These are phyloP conservation scores for Clavaria fumosa DNA, from an alignment of 768 basidiomycete genomes.

Conservation along the genomic window DNA sequence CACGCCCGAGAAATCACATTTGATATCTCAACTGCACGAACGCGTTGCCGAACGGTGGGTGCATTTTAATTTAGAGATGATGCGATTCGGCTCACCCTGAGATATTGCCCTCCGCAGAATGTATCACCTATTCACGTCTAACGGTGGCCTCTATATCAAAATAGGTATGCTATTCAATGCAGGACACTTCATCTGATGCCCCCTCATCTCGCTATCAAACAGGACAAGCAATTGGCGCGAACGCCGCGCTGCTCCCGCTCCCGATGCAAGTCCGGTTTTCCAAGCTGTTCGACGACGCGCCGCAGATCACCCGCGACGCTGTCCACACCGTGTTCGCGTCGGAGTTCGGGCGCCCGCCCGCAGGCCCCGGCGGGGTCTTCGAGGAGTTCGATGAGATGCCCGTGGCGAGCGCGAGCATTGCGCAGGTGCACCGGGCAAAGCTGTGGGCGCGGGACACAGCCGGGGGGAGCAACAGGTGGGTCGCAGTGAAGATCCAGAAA, in stretches of 20 bases:
- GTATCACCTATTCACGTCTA: conserved; percentile 59
- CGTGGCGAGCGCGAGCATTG: conserved; percentile 79
- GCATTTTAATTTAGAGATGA: too few species aligned
- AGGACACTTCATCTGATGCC: conserved; percentile 8
- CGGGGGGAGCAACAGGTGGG: conserved; percentile 38
- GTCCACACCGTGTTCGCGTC: conserved; percentile 49
- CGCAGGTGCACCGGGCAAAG: conserved; percentile 78
- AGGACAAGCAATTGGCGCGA: conserved; percentile 71
- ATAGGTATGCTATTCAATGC: conserved; percentile 32
- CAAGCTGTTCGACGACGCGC: conserved; percentile 78
- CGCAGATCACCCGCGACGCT: conserved; percentile 61
- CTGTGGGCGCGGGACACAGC: conserved; percentile 22
- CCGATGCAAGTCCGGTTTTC: conserved; percentile 75
- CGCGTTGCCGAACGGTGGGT: conserved; percentile 69
- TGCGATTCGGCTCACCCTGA: too few species aligned
- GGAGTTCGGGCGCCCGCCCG: conserved; percentile 56
- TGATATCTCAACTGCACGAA: conserved; percentile 70
- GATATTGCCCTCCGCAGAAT: too few species aligned
- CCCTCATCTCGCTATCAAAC: neutral
- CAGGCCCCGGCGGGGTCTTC: conserved; percentile 65
- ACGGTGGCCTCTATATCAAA: conserved; percentile 80
- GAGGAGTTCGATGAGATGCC: conserved; percentile 63
- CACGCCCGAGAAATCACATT: conserved; percentile 47
- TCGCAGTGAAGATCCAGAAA: conserved; percentile 91
- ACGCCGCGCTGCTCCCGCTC: conserved; percentile 70